Evolutionary conservation across 495 filamentous ascomycete species (phyloP), one percentile per base, ranked within the genome.

Genomic region (Evernia prunastri): DNA sequence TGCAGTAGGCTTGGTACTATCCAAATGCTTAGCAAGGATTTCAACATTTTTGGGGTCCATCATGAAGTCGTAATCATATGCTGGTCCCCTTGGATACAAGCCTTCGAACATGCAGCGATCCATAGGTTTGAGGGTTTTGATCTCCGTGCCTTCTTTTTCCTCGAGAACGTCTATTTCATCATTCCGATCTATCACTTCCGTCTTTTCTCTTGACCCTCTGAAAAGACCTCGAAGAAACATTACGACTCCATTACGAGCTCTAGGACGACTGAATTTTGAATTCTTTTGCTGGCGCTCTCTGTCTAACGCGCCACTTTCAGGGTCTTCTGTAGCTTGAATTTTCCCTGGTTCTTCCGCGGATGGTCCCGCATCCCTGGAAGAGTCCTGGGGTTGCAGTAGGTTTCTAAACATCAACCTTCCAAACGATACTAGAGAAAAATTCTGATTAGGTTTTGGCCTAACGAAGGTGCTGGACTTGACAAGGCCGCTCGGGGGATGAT

Each of bases 91-190:
- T 25, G 59, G 59, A 23, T 42, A 51, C 39, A 60, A 33, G 4
- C 59, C 40, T 29, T 51, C 40, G 31, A 60, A 60, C 40, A 60
- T 60, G 18, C 40, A 60, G 25, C 59, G 59, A 45, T 39, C 18
- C 7, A 45, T 37, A 31, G 59, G 59, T 20, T 29, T 20, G 17
- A 60, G 59, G 35, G 59, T 49, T 25, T 27, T 45, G 15, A 23
- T 60, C 23, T 60, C 25, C 20, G 25, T 35, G 4, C 59, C 59
- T 33, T 15, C 39, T 39, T 27, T 11, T 39, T 58, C 56, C 35
- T 36, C 15, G 13, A 13, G 56, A 25, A 58, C 35, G 4, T 58
- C 17, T 40, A 39, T 10, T 13, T 37, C 56, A 5, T 58, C 31
- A 17, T 15, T 35, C 40, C 56, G 17, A 25, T 58, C 35, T 5